Conservation (phyloP, 208 protist species). For the Leishmania major region DNA sequence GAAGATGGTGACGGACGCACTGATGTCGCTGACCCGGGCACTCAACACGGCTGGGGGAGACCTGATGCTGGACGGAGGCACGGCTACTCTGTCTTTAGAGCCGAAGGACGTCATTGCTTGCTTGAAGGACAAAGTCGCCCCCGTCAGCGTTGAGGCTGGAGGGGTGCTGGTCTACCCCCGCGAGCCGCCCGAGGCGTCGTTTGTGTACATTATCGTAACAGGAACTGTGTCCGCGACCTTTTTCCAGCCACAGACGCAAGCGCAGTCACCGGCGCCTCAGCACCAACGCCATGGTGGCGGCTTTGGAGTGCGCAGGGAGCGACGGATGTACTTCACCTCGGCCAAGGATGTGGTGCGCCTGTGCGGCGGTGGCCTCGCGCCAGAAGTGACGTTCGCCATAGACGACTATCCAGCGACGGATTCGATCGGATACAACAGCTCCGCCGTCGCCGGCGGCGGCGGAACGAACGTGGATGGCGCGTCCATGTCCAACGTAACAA, state of each 20-base stretch:
- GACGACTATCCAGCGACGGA: constrained; percentile 9
- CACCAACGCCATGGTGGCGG: background rate
- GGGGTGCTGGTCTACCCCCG: constrained; percentile 68
- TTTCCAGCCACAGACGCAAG: constrained; percentile 58
- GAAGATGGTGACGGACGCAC: constrained; percentile 42
- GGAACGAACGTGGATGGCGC: constrained; percentile 36
- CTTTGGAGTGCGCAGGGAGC: constrained; percentile 22
- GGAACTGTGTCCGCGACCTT: constrained; percentile 63
- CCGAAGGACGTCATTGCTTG: constrained; percentile 44
- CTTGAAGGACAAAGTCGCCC: constrained; percentile 55
- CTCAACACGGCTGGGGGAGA: constrained; percentile 52
- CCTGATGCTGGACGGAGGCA: constrained; percentile 38
- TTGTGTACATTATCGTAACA: constrained; percentile 75
- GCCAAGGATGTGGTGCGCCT: constrained; percentile 67
- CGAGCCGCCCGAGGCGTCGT: constrained; percentile 70
- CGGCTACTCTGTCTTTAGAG: constrained; percentile 49
- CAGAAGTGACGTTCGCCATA: constrained; percentile 7
- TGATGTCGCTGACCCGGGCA: constrained; percentile 49
- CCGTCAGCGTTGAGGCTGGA: constrained; percentile 58
- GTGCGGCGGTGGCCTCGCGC: constrained; percentile 38
- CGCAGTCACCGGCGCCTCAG: constrained; percentile 10
- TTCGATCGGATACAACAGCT: constrained; percentile 12
- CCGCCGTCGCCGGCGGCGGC: constrained; percentile 7
- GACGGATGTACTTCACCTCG: constrained; percentile 76
- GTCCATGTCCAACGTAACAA: constrained; percentile 72